Conservation (phyloP, 345 rosid genomes). For the Limnanthes douglasii region DNA sequence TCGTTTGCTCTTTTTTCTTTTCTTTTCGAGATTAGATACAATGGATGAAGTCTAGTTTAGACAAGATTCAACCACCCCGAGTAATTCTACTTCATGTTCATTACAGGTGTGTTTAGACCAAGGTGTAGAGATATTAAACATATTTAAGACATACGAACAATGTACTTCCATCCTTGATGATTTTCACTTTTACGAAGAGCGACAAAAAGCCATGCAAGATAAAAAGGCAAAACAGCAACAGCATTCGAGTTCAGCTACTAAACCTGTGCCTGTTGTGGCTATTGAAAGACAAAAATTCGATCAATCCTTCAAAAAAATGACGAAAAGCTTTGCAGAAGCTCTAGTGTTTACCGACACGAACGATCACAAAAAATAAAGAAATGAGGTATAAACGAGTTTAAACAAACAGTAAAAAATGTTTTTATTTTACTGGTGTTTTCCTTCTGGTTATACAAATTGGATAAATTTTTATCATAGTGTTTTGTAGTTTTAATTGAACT, state of each 20-base stretch:
- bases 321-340: slow-evolving; percentile 47
- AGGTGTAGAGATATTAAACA: slow-evolving; percentile 54
- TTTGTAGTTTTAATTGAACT: no score
- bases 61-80: no score
- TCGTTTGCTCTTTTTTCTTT: no score
- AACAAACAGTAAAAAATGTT: no score
- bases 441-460: no score
- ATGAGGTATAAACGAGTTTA: no score
- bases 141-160: slow-evolving; percentile 31
- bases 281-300: slow-evolving; percentile 7
- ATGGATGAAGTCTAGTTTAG: no score
- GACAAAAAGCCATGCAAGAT: slow-evolving; percentile 58
- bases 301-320: slow-evolving; percentile 27
- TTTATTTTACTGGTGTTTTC: no score
- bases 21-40: no score
- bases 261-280: slow-evolving; percentile 4
- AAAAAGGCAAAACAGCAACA: slow-evolving; percentile 43
- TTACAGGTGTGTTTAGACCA: slow-evolving; percentile 52
- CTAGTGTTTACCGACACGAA: slow-evolving; percentile 24
- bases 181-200: slow-evolving; percentile 59
- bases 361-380: not conserved
- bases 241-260: slow-evolving; percentile 12
- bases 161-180: slow-evolving; percentile 65
- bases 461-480: no score
- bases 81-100: no score